Conservation (phyloP, 371 early-diverging fungal species). For the Mortierella sp. region DNA sequence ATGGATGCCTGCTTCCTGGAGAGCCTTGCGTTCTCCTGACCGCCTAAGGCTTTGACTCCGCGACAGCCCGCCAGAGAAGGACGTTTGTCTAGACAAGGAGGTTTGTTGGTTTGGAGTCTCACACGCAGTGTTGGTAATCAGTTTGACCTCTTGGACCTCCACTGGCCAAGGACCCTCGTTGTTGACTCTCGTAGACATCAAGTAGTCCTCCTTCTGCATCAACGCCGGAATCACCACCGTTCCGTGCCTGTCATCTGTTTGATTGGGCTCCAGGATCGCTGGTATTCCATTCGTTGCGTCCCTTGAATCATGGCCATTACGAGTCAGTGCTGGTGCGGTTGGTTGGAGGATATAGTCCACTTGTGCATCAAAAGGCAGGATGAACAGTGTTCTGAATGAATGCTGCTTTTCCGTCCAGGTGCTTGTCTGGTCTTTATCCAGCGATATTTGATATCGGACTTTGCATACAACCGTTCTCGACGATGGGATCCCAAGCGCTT, state of each 20-base stretch:
- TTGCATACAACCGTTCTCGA: slow-evolving; percentile 44
- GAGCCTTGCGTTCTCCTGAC: slow-evolving; percentile 13
- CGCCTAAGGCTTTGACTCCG: slow-evolving; percentile 36
- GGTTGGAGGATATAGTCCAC: slow-evolving; percentile 36
- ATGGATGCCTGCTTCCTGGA: slow-evolving; percentile 37
- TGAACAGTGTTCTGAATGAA: slow-evolving; percentile 37
- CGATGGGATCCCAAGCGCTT: slow-evolving; percentile 42
- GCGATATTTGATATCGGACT: slow-evolving; percentile 40
- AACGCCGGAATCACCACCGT: slow-evolving; percentile 42
- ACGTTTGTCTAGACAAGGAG: background rate
- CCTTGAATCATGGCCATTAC: background rate
- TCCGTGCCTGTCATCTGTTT: slow-evolving; percentile 27
- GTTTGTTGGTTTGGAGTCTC: background rate
- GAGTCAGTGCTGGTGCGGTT: background rate
- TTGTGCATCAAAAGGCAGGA: slow-evolving; percentile 47
- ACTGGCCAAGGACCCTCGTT: slow-evolving; percentile 53
- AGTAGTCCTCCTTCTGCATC: slow-evolving; percentile 27
- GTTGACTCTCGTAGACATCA: slow-evolving; percentile 44
- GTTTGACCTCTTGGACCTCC: slow-evolving; percentile 44
- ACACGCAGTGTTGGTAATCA: slow-evolving; percentile 17
- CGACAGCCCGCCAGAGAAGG: slow-evolving; percentile 9
- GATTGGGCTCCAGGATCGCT: slow-evolving; percentile 25
- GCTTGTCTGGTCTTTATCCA: slow-evolving; percentile 27
- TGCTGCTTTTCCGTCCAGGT: slow-evolving; percentile 47
- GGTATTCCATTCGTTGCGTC: slow-evolving; percentile 2